Percentiles rank a stretch among this genome's conserved stretches.
These are phyloP conservation scores for Kwoniella shandongensis DNA, from an alignment of 768 basidiomycete genomes.

Conservation along the genomic window DNA sequence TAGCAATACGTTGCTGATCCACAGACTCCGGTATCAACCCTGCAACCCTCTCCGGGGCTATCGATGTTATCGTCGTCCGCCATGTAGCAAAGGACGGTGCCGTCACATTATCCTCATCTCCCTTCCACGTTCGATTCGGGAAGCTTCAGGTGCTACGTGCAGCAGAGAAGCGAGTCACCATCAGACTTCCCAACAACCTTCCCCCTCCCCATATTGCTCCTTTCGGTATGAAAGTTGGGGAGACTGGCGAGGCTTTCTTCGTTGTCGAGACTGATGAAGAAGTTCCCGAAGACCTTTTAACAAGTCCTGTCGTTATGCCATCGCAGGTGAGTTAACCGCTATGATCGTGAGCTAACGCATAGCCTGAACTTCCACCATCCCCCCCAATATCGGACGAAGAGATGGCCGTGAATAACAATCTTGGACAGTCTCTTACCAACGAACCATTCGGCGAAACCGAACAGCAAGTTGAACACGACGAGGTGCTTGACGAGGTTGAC, in stretches of 20 bases:
- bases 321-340: constrained; percentile 37
- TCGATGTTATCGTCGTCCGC: constrained; percentile 95
- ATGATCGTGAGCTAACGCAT: not conserved
- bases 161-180: constrained; percentile 89
- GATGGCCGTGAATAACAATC: not conserved
- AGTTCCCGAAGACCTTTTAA: constrained; percentile 87
- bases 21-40: constrained; percentile 70
- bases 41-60: constrained; percentile 93
- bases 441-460: constrained; percentile 50
- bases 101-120: constrained; percentile 70
- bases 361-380: constrained; percentile 8
- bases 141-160: constrained; percentile 94
- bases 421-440: constrained; percentile 29
- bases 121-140: constrained; percentile 96
- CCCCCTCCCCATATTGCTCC: constrained; percentile 61
- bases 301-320: constrained; percentile 73
- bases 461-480: constrained; percentile 17
- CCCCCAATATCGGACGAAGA: constrained; percentile 12
- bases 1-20: not conserved
- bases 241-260: constrained; percentile 98
- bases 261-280: constrained; percentile 96
- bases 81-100: constrained; percentile 60
- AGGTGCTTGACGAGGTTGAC: constrained; percentile 57
- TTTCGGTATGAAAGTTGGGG: constrained; percentile 97
- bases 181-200: constrained; percentile 65